phyloP scores from a whole-genome alignment of 169 alveolate species.

The Cryptosporidium viatorum region DNA sequence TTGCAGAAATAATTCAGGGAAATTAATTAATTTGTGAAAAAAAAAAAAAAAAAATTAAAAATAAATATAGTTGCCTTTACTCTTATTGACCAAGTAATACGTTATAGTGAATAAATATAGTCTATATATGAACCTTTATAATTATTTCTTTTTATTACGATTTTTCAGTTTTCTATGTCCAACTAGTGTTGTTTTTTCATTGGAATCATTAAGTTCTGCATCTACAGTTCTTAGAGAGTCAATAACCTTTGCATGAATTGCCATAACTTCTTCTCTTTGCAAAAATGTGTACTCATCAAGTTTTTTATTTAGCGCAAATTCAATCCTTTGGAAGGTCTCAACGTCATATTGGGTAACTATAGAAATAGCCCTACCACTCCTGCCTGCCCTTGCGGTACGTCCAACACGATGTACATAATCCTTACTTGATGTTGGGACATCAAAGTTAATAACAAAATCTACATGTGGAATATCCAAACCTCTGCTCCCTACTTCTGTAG shows the following conservation, averaged over 20 bases:
- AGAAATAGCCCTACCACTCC: conserved; percentile 95
- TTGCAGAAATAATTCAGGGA: background rate
- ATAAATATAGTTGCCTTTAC: conserved; percentile 41
- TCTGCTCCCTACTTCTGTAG: conserved; percentile 99
- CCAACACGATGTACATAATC: conserved; percentile 99
- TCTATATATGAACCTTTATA: background rate
- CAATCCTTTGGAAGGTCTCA: conserved; percentile 92
- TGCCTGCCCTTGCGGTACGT: conserved; percentile 99
- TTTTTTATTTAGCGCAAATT: conserved; percentile 89
- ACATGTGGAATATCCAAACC: conserved; percentile 99
- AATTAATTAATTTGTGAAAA: background rate
- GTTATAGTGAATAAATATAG: conserved; percentile 10
- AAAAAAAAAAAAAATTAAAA: background rate
- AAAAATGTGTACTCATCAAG: conserved; percentile 80
- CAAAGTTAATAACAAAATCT: conserved; percentile 96
- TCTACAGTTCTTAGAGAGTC: conserved; percentile 54
- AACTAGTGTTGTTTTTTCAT: conserved; percentile 59
- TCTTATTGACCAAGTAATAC: conserved; percentile 46
- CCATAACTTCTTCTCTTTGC: conserved; percentile 49
- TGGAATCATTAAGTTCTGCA: conserved; percentile 66
- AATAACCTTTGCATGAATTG: conserved; percentile 61
- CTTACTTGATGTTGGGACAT: conserved; percentile 94
- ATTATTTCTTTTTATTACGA: conserved; percentile 32
- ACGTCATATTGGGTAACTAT: conserved; percentile 96
- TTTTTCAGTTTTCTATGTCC: conserved; percentile 42